Conservation (phyloP, 2,329 filamentous ascomycete species). For the Verticillium albo-atrum region DNA sequence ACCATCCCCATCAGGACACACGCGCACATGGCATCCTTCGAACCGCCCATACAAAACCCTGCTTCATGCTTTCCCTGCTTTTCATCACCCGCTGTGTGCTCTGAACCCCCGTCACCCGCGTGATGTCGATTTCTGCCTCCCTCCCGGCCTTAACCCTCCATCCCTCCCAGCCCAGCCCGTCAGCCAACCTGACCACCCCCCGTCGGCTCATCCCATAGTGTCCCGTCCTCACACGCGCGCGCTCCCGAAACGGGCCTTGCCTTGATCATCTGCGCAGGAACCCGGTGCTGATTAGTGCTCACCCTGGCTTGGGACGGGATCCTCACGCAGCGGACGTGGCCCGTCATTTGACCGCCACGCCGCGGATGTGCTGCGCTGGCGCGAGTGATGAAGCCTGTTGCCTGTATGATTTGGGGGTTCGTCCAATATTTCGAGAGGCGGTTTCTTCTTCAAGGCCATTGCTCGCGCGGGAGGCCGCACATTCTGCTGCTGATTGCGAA, state of each 20-base stretch:
- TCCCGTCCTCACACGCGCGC: slow-evolving; percentile 1
- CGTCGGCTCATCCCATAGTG: neutral
- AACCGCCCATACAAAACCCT: neutral
- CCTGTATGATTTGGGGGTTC: neutral
- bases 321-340: neutral
- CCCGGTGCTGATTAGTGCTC: slow-evolving; percentile 12
- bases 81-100: neutral
- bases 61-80: neutral
- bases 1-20: neutral
- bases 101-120: neutral
- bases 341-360: neutral
- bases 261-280: slow-evolving; percentile 26
- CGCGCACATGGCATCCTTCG: neutral
- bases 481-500: neutral
- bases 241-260: slow-evolving; percentile 1
- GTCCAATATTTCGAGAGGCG: neutral
- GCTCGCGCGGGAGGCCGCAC: too few relatives aligned
- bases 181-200: neutral
- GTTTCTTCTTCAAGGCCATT: neutral
- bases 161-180: neutral
- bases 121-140: neutral
- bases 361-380: neutral
- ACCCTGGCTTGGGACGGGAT: neutral
- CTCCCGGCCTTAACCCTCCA: neutral
- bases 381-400: neutral